Evolutionary conservation across 345 rosid species (phyloP).

Genomic region (Gossypium turneri): DNA sequence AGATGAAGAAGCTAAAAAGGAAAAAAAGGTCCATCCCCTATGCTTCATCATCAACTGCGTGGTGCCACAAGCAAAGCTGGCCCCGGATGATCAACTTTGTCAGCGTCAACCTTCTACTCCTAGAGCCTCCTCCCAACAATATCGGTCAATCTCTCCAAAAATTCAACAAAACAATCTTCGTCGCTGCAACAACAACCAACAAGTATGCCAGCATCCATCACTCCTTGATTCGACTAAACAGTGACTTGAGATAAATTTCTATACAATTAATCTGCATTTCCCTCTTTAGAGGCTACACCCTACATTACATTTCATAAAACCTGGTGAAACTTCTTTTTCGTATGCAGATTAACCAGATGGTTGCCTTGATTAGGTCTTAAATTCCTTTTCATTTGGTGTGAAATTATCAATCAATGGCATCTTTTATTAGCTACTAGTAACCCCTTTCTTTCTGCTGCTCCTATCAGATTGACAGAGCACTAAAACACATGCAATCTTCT

Average conservation of each 20-base stretch:
- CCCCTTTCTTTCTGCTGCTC: not conserved
- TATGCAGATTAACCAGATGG: not conserved
- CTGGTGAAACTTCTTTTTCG: not conserved
- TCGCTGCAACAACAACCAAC: conserved; percentile 34
- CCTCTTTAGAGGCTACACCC: not conserved
- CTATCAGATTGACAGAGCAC: not conserved
- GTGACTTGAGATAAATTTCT: not conserved
- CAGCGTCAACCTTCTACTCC: conserved; percentile 1
- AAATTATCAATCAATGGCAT: not conserved
- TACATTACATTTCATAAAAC: not conserved
- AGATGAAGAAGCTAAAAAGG: not conserved
- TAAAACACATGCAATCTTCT: not conserved
- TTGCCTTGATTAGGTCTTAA: too few species aligned
- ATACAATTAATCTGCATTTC: not conserved
- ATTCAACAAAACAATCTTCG: conserved; percentile 53
- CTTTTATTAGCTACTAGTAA: not conserved
- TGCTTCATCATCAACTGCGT: not conserved
- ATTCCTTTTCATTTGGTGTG: not conserved
- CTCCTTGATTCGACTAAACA: not conserved
- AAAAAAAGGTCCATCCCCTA: not conserved
- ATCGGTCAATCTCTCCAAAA: conserved; percentile 4
- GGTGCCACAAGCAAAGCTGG: not conserved
- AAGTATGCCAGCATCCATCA: conserved; percentile 5
- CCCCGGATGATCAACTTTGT: not conserved
- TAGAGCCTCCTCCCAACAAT: not conserved